Conservation (phyloP, 306 rosid species). For the Adenanthera pavonina region DNA sequence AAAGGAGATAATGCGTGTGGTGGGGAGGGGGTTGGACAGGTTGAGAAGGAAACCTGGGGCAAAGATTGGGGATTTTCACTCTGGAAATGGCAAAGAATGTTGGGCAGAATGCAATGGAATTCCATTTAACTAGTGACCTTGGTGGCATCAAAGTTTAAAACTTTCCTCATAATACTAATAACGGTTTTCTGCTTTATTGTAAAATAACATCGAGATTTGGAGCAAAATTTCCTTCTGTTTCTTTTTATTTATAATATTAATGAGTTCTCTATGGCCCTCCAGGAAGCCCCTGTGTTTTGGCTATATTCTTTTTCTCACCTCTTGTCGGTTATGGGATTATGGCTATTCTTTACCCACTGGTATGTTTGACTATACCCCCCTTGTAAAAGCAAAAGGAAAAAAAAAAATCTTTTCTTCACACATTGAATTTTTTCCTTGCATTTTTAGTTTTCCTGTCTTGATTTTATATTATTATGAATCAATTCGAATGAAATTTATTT, state of each 20-base stretch:
- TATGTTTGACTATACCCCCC: conserved; percentile 25
- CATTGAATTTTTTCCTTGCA: neutral
- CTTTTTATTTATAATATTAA: conserved; percentile 39
- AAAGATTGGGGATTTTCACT: neutral
- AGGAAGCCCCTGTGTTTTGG: conserved; percentile 95
- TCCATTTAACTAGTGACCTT: conserved; percentile 28
- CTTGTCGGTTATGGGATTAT: conserved; percentile 89
- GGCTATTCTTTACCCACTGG: conserved; percentile 94
- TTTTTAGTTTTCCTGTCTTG: conserved; percentile 25
- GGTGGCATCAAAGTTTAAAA: conserved; percentile 12
- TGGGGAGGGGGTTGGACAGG: neutral
- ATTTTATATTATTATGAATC: conserved; percentile 16
- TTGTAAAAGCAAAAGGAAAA: neutral
- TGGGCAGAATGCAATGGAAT: conserved; percentile 15
- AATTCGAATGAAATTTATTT: conserved; percentile 24
- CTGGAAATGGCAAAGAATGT: neutral
- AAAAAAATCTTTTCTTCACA: neutral
- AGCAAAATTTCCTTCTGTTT: conserved; percentile 30
- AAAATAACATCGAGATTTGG: conserved; percentile 2
- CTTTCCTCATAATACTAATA: conserved; percentile 8
- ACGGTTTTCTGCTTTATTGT: conserved; percentile 24
- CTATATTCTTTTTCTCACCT: conserved; percentile 81
- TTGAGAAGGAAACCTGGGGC: neutral
- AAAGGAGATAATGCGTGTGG: neutral
- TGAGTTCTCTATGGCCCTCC: conserved; percentile 46